Evolutionary conservation across 306 rosid species (phyloP).

Genomic region (Malus sieversii): DNA sequence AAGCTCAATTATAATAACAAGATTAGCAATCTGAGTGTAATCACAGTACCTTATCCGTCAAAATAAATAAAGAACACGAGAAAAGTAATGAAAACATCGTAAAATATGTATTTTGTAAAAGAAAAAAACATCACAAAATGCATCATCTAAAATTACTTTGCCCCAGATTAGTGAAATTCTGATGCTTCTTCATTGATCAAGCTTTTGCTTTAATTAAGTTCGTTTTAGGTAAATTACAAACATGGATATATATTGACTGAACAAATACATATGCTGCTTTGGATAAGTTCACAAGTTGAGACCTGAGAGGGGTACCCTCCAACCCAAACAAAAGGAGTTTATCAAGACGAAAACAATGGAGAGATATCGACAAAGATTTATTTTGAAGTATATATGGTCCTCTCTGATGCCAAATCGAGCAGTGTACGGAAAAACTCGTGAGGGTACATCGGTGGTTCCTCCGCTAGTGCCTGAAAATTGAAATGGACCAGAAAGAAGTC

Average conservation of each 20-base stretch:
- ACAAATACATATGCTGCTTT: background rate
- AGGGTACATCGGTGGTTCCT: constrained; percentile 77
- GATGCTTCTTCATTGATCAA: too few species aligned
- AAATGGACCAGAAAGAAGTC: constrained; percentile 10
- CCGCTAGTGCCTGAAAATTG: constrained; percentile 68
- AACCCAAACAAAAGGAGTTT: background rate
- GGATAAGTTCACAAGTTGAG: background rate
- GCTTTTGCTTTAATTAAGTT: background rate
- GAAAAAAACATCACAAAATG: too few species aligned
- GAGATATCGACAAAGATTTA: background rate
- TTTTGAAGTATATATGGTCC: constrained; percentile 21
- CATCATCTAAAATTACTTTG: too few species aligned
- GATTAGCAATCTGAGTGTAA: too few species aligned
- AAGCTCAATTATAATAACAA: too few species aligned
- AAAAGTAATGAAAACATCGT: too few species aligned
- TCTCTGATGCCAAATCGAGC: constrained; percentile 76
- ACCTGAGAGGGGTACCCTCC: background rate
- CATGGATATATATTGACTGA: background rate
- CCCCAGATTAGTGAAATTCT: too few species aligned
- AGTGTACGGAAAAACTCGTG: constrained; percentile 76
- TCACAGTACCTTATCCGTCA: background rate
- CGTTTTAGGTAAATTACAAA: background rate
- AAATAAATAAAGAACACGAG: background rate
- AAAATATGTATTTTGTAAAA: too few species aligned
- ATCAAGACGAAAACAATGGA: constrained; percentile 3